These are phyloP conservation scores for Penicillium coffeae DNA, from an alignment of 495 filamentous ascomycete species.

Conservation along the genomic window DNA sequence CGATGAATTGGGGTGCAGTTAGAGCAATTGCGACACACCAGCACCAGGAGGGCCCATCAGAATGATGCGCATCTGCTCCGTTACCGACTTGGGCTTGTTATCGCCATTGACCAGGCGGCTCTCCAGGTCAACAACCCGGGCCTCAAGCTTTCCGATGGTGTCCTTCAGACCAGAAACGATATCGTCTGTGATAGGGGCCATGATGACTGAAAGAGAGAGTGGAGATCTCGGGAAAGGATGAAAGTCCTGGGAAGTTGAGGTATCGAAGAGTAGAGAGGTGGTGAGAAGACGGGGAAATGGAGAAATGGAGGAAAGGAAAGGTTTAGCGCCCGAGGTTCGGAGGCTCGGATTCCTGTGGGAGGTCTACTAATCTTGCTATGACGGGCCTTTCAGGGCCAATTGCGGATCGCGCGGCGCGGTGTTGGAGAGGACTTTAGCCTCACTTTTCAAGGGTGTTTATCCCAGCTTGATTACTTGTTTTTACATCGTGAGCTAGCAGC, in stretches of 20 bases:
- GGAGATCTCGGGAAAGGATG: slow-evolving; percentile 1
- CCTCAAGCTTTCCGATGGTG: slow-evolving; percentile 77
- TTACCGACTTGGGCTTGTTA: slow-evolving; percentile 45
- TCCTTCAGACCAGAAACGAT: slow-evolving; percentile 68
- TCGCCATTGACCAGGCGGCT: slow-evolving; percentile 51
- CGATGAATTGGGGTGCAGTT: slow-evolving; percentile 16
- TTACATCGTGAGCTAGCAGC: no score
- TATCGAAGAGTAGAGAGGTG: slow-evolving; percentile 13
- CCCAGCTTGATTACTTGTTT: no score
- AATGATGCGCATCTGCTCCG: slow-evolving; percentile 81
- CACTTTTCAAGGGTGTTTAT: no score
- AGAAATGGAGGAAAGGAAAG: slow-evolving; percentile 30
- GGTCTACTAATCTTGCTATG: no score
- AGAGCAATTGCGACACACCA: slow-evolving; percentile 52
- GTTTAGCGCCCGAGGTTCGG: slow-evolving; percentile 32
- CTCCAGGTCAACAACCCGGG: slow-evolving; percentile 76
- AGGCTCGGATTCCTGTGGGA: slow-evolving; percentile 4
- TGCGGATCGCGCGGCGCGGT: no score
- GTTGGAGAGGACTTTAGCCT: no score
- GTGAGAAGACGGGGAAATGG: slow-evolving; percentile 28
- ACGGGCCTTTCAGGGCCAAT: no score
- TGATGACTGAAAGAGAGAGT: slow-evolving; percentile 42
- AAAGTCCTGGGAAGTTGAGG: slow-evolving; percentile 18
- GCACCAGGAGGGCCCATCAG: slow-evolving; percentile 97
- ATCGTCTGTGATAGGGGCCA: slow-evolving; percentile 83